Conservation (phyloP, 768 basidiomycete genomes). For the Rhizopogon vulgaris region DNA sequence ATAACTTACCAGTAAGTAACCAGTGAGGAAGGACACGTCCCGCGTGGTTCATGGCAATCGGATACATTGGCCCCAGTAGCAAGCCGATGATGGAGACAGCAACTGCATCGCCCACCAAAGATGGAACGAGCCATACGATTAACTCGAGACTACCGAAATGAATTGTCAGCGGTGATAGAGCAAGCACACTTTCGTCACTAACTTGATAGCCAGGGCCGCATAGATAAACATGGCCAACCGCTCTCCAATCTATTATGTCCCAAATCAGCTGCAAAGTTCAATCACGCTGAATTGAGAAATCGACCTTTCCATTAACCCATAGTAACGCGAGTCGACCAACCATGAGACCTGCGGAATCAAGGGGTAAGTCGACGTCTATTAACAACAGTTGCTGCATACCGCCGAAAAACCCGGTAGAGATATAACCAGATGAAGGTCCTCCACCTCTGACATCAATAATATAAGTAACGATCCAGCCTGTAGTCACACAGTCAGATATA, state of each 20-base stretch:
- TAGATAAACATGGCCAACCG: slow-evolving; percentile 48
- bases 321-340: slow-evolving; percentile 49
- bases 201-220: slow-evolving; percentile 44
- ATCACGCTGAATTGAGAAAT: not conserved
- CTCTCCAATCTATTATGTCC: slow-evolving; percentile 41
- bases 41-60: slow-evolving; percentile 62
- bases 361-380: not conserved
- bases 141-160: slow-evolving; percentile 40
- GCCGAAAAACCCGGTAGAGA: slow-evolving; percentile 53
- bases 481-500: not conserved
- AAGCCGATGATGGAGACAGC: slow-evolving; percentile 52
- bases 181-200: not conserved
- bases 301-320: slow-evolving; percentile 49
- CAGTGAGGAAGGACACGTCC: slow-evolving; percentile 64
- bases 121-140: slow-evolving; percentile 51
- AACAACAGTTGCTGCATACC: slow-evolving; percentile 27
- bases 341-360: slow-evolving; percentile 39
- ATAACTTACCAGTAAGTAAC: slow-evolving; percentile 44
- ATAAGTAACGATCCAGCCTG: slow-evolving; percentile 71
- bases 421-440: slow-evolving; percentile 40
- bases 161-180: slow-evolving; percentile 14
- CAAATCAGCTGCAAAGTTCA: not conserved
- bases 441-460: slow-evolving; percentile 37
- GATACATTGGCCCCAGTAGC: slow-evolving; percentile 47
- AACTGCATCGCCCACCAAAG: slow-evolving; percentile 47